These are phyloP conservation scores for Citrus cavaleriei DNA, from an alignment of 345 rosid species.

Conservation along the genomic window DNA sequence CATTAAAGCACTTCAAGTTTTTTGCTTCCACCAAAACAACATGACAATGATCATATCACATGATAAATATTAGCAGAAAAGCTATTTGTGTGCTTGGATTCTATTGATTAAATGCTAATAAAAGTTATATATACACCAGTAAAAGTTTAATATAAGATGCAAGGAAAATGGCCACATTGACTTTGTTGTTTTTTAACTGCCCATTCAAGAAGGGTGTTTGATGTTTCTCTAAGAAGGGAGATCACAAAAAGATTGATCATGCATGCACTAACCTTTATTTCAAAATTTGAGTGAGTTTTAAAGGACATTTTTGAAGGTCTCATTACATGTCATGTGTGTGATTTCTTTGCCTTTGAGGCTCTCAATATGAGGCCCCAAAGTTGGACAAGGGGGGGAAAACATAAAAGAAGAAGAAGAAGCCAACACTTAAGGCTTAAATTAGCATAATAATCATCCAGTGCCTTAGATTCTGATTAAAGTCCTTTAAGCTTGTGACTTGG, in stretches of 20 bases:
- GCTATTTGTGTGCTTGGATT: too few relatives aligned
- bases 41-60: not conserved
- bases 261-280: slow-evolving; percentile 4
- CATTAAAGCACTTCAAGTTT: not conserved
- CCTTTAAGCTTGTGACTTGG: too few relatives aligned
- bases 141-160: too few relatives aligned
- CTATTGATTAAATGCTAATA: too few relatives aligned
- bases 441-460: too few relatives aligned
- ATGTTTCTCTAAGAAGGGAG: slow-evolving; percentile 13
- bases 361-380: slow-evolving; percentile 31
- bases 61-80: not conserved
- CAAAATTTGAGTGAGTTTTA: slow-evolving; percentile 17
- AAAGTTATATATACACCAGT: too few relatives aligned
- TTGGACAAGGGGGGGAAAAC: not conserved
- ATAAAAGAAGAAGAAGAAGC: too few relatives aligned
- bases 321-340: slow-evolving; percentile 33
- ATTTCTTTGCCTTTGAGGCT: slow-evolving; percentile 37
- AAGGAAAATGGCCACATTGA: too few relatives aligned
- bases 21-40: not conserved
- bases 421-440: too few relatives aligned
- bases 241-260: not conserved
- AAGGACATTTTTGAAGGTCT: slow-evolving; percentile 17
- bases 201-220: not conserved
- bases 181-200: not conserved
- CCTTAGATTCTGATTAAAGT: too few relatives aligned